Evolutionary conservation across 768 basidiomycete genomes (phyloP), one percentile per base, ranked within the genome.

Genomic region (Galerina sulciceps): DNA sequence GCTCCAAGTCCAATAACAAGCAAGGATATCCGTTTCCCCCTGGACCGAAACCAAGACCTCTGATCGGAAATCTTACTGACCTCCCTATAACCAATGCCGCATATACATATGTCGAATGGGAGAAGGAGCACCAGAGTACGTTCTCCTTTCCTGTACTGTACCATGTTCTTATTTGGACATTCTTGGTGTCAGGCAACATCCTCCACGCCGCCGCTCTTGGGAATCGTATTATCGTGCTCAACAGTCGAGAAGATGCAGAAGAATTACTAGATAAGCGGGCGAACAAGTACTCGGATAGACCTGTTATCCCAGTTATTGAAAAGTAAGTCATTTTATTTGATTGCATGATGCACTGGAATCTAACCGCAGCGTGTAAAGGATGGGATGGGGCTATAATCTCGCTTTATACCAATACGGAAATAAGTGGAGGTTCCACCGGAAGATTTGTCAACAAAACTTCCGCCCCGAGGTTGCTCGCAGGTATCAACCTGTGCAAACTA

Each of bases 231-330:
- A 45, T 73, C 8, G 53, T 72, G 9, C 49, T 73, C 20, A 74
- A 74, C 55, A 59, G 60, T 1, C 26, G 56, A n/a, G 56, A 73
- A 46, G 61, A 59, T 35, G 60, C 55, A 2, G 47, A 36, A 17
- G 43, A 46, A 14, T 8, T 67, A 9, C 67, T 83, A 9, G 81
- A 83, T 60, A 81, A 79, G 54, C 74, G 79, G 22, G 79, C 79
- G 0, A 70, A 76, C 0, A 79, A 78, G 17, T 82, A 82, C 46
- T 79, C 77, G 10, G 78, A 76, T 51, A 72, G 81, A 2, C 82
- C 81, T 23, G 73, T 76, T 9, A 49, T 59, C 3, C 43, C 63
- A 0, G 46, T 53, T 31, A 35, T 40, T 9, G 38, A 60, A 43
- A 2, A 58, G 63, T 60, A 44, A 34, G 4, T 26, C 26, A 26